Conservation (phyloP, 164 flowering plant species). For the Magnolia kwangsiensis region DNA sequence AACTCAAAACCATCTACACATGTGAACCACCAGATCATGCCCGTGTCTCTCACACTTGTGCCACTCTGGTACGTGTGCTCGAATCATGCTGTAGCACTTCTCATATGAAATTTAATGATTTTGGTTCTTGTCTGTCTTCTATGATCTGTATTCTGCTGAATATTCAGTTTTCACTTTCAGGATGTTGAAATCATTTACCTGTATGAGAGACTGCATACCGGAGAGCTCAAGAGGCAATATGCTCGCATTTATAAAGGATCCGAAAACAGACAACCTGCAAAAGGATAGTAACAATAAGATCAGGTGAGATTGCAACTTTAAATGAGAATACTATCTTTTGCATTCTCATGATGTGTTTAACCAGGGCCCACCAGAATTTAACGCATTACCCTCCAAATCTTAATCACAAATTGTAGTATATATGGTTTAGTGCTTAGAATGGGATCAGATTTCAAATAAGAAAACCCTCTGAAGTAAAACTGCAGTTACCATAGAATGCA, state of each 20-base stretch:
- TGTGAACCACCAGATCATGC: too few relatives aligned
- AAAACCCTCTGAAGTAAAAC: too few relatives aligned
- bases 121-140: background rate
- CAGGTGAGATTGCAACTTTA: background rate
- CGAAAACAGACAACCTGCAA: slow-evolving; percentile 36
- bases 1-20: too few relatives aligned
- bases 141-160: slow-evolving; percentile 6
- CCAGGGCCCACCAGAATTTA: background rate
- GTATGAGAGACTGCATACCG: slow-evolving; percentile 79
- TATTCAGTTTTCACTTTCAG: slow-evolving; percentile 24
- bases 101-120: background rate
- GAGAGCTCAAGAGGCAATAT: slow-evolving; percentile 27
- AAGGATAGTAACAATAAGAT: slow-evolving; percentile 48
- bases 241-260: slow-evolving; percentile 48
- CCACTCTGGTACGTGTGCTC: too few relatives aligned
- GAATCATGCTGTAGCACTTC: too few relatives aligned
- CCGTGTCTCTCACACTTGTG: too few relatives aligned
- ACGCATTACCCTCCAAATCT: background rate
- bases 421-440: background rate
- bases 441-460: too few relatives aligned
- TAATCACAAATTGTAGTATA: background rate
- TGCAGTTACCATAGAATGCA: too few relatives aligned
- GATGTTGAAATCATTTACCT: slow-evolving; percentile 81
- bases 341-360: too few relatives aligned
- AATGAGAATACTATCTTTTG: background rate